Conservation (phyloP, 495 filamentous ascomycete species). For the Recurvomyces mirabilis region DNA sequence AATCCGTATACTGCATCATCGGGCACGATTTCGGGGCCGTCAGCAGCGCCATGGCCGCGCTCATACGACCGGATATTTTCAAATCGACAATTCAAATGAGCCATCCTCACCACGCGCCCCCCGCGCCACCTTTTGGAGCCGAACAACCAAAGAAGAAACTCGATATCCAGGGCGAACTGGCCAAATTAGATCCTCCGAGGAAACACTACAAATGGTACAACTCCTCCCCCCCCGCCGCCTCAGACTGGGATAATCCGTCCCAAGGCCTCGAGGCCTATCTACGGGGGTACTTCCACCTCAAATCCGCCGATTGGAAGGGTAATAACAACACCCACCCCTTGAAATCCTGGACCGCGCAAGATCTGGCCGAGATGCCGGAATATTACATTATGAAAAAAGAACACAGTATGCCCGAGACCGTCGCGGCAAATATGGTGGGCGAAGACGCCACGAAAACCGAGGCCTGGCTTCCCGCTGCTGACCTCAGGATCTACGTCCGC, state of each 20-base stretch:
- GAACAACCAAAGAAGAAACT: constrained; percentile 18
- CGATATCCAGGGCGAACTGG: constrained; percentile 48
- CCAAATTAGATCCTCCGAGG: constrained; percentile 37
- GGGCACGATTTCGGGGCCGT: constrained; percentile 60
- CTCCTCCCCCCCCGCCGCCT: constrained; percentile 42
- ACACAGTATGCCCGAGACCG: constrained; percentile 45
- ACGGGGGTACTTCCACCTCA: constrained; percentile 58
- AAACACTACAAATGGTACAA: constrained; percentile 69
- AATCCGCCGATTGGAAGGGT: constrained; percentile 50
- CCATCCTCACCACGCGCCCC: constrained; percentile 44
- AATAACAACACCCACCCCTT: constrained; percentile 44
- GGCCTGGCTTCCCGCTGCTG: constrained; percentile 45
- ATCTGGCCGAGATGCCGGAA: constrained; percentile 47
- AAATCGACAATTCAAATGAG: constrained; percentile 42
- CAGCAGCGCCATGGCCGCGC: constrained; percentile 45
- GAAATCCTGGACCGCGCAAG: constrained; percentile 41
- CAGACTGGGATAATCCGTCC: constrained; percentile 45
- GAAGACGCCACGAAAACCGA: constrained; percentile 33
- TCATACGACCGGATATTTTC: constrained; percentile 56
- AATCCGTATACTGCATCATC: constrained; percentile 46
- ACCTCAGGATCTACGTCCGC: constrained; percentile 46
- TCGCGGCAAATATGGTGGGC: constrained; percentile 41
- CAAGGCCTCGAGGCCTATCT: constrained; percentile 48
- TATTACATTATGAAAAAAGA: constrained; percentile 59
- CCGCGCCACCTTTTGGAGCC: constrained; percentile 42